Evolutionary conservation across 2,329 filamentous ascomycete genomes (phyloP).

Genomic region (Cladophialophora carrionii): DNA sequence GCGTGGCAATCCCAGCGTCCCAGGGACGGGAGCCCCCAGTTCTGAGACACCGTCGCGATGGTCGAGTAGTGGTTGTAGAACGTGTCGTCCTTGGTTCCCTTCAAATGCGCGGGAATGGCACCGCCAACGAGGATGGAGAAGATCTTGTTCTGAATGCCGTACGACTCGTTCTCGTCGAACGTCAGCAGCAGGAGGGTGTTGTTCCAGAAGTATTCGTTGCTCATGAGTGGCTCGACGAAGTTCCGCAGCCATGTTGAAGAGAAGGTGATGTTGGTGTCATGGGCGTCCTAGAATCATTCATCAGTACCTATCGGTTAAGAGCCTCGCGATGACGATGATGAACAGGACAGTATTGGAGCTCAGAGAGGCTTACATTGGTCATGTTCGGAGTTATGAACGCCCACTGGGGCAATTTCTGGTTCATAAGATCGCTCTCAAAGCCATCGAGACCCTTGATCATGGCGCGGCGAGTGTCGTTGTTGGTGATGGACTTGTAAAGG

Average conservation of each 20-base stretch:
- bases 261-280: constrained; percentile 71
- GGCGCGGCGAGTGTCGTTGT: constrained; percentile 62
- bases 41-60: constrained; percentile 68
- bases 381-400: constrained; percentile 57
- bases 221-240: constrained; percentile 72
- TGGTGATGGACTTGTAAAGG: constrained; percentile 67
- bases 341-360: neutral
- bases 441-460: constrained; percentile 73
- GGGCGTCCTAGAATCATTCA: constrained; percentile 58
- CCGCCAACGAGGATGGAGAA: constrained; percentile 74
- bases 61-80: constrained; percentile 76
- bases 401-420: constrained; percentile 69
- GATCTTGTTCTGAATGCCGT: constrained; percentile 68
- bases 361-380: constrained; percentile 50
- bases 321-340: neutral
- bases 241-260: constrained; percentile 69
- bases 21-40: constrained; percentile 71
- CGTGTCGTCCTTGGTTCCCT: constrained; percentile 68
- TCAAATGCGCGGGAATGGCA: constrained; percentile 65
- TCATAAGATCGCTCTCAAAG: constrained; percentile 69
- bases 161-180: constrained; percentile 78
- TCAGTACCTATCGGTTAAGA: neutral
- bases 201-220: constrained; percentile 71
- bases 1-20: constrained; percentile 73
- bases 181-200: constrained; percentile 75